Percentiles rank a stretch among this genome's conserved stretches.
Evolutionary conservation across 2,329 filamentous ascomycete species (phyloP).

Genomic region (Arthrocladium fulminans): DNA sequence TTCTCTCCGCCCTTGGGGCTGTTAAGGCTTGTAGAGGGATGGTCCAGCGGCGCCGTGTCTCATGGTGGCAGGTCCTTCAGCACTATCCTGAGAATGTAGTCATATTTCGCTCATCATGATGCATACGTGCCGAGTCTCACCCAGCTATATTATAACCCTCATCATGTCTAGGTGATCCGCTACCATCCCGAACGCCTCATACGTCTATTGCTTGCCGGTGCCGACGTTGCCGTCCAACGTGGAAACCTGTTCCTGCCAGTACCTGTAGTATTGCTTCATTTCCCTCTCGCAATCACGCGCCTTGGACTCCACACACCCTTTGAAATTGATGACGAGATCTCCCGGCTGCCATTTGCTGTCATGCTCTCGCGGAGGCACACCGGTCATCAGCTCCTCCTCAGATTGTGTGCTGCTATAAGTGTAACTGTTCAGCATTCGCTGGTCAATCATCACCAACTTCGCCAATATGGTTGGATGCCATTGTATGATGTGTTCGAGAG

Average conservation of each 20-base stretch:
- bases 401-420: slow-evolving; percentile 30
- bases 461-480: slow-evolving; percentile 96
- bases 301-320: slow-evolving; percentile 54
- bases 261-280: slow-evolving; percentile 47
- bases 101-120: too few relatives aligned
- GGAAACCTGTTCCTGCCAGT: slow-evolving; percentile 31
- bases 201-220: not conserved
- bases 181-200: not conserved
- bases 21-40: too few relatives aligned
- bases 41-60: too few relatives aligned
- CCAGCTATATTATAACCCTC: too few relatives aligned
- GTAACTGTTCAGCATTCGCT: slow-evolving; percentile 75
- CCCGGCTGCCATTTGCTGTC: slow-evolving; percentile 68
- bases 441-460: slow-evolving; percentile 80
- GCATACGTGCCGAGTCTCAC: too few relatives aligned
- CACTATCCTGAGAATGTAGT: too few relatives aligned
- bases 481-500: slow-evolving; percentile 80
- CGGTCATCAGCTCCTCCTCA: not conserved
- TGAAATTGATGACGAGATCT: slow-evolving; percentile 74
- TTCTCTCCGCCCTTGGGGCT: too few relatives aligned
- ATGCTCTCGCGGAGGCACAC: slow-evolving; percentile 16
- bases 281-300: slow-evolving; percentile 62
- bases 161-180: not conserved
- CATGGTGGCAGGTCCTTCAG: too few relatives aligned
- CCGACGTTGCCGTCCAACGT: not conserved